Base-by-base conservation (phyloP, 768 basidiomycete genomes). In the Hericium erinaceus region DNA sequence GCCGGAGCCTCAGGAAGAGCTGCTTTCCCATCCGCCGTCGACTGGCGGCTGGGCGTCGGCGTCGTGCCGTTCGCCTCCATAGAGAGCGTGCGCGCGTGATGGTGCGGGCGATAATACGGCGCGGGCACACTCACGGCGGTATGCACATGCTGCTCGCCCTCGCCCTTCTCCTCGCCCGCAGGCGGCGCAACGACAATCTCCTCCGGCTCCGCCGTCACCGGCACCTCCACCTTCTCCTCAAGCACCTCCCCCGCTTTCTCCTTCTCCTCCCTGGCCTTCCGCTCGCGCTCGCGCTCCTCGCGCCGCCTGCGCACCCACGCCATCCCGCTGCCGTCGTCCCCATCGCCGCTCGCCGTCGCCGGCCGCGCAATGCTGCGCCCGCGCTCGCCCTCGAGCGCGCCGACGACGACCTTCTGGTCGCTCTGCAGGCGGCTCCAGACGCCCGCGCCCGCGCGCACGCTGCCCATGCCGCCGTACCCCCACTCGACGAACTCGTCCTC, bases 401-500 rank as follows among this genome's bases (percentile, higher is more conserved):
- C 61, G 22, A 56, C 38, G 54, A 58, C 56, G 22, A 52, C 22
- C 39, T 54, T 72, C 62, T 18, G 57, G 16, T 56, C 33, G 40
- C 61, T 58, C 38, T 63, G 61, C 61, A 39, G 57, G 62, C 33
- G 67, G 59, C 46, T 7, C 63, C 63, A 63, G 10, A 15, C 44
- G 41, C 63, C 67, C 6, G 54, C 65, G 12, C 68, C 66, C 8
- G 24, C 12, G 2, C 15, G 18, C 12, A 76, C 76, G 39, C 78
- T 80, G 16, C 90, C 90, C 84, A 91, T 84, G 3, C 87, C 87
- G 33, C 87, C 87, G 56, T 86, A 87, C 0, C 91, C 91, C 91
- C 91, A 94, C 69, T 94, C 91, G 15, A 92, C 88, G 64, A 94
- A 94, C 65, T 85, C 85, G 46, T 86, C 86, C 58, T 89, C 87